These are phyloP conservation scores for Xylogone sp. DNA, from an alignment of 2,329 filamentous ascomycete genomes.

Conservation along the genomic window DNA sequence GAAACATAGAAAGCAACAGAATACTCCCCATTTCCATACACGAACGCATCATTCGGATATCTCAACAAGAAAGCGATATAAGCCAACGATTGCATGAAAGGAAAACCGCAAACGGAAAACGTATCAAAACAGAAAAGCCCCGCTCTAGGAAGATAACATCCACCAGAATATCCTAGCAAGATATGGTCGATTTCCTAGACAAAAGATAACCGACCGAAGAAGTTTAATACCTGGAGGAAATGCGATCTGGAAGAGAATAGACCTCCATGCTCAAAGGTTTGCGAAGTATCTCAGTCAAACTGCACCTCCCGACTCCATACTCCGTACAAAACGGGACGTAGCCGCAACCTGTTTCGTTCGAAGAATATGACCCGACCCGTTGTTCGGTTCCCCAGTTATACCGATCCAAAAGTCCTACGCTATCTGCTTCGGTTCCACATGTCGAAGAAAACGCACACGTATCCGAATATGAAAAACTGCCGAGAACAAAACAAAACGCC, in stretches of 20 bases:
- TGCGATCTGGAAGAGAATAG: background rate
- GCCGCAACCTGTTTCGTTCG: background rate
- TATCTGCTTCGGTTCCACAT: conserved; percentile 22
- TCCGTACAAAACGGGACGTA: background rate
- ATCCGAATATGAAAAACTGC: background rate
- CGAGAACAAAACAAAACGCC: background rate
- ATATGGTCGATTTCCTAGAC: background rate
- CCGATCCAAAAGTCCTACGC: conserved; percentile 50
- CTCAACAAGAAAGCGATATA: background rate
- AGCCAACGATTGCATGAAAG: background rate
- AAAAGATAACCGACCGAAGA: too few species aligned
- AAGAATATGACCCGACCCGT: background rate
- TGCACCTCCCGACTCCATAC: background rate
- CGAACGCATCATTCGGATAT: background rate
- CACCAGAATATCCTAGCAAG: background rate
- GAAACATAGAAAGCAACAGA: background rate
- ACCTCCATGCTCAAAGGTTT: background rate
- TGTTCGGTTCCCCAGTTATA: conserved; percentile 52
- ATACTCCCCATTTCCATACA: background rate
- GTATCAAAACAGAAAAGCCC: background rate
- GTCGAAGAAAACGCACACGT: background rate
- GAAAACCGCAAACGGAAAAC: background rate
- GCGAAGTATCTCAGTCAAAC: background rate
- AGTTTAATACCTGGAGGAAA: too few species aligned
- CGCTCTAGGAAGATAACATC: background rate